Evolutionary conservation across 768 basidiomycete species (phyloP).

Genomic region (Gloeopeniophorella convolvens): DNA sequence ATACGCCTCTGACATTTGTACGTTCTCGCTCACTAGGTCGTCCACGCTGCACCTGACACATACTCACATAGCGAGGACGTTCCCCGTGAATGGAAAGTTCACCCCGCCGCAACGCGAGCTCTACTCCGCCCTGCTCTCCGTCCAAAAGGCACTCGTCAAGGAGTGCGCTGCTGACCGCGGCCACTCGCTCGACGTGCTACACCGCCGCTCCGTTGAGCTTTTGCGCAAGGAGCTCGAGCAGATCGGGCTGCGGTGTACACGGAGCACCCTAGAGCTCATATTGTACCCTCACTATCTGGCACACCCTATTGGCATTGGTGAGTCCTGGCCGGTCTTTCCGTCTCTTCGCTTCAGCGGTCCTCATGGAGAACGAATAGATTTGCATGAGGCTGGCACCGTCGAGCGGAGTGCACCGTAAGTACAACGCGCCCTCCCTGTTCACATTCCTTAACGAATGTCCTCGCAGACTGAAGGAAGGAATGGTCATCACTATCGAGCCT

Average conservation of each 20-base stretch:
- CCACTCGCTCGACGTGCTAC: slow-evolving; percentile 68
- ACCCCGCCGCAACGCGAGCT: slow-evolving; percentile 75
- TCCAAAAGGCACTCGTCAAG: slow-evolving; percentile 59
- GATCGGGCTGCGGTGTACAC: slow-evolving; percentile 45
- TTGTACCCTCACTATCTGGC: slow-evolving; percentile 92
- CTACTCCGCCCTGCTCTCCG: slow-evolving; percentile 70
- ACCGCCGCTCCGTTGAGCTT: slow-evolving; percentile 60
- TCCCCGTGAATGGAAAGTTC: slow-evolving; percentile 79
- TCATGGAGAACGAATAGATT: slow-evolving; percentile 40
- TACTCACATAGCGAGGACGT: slow-evolving; percentile 63
- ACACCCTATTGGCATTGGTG: slow-evolving; percentile 89
- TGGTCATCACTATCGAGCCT: slow-evolving; percentile 91
- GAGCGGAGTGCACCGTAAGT: slow-evolving; percentile 50
- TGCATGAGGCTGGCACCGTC: slow-evolving; percentile 76
- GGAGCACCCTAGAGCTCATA: slow-evolving; percentile 56
- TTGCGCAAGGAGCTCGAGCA: slow-evolving; percentile 69
- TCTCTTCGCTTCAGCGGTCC: not conserved
- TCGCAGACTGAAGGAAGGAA: slow-evolving; percentile 65
- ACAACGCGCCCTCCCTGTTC: not conserved
- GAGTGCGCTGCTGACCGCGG: slow-evolving; percentile 53
- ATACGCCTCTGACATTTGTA: slow-evolving; percentile 93
- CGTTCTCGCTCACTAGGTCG: slow-evolving; percentile 21
- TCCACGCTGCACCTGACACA: not conserved
- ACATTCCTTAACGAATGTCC: not conserved
- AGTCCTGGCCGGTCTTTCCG: slow-evolving; percentile 21